Evolutionary conservation across 139 green algal species (phyloP).

Genomic region (Haematococcus lacustris): DNA sequence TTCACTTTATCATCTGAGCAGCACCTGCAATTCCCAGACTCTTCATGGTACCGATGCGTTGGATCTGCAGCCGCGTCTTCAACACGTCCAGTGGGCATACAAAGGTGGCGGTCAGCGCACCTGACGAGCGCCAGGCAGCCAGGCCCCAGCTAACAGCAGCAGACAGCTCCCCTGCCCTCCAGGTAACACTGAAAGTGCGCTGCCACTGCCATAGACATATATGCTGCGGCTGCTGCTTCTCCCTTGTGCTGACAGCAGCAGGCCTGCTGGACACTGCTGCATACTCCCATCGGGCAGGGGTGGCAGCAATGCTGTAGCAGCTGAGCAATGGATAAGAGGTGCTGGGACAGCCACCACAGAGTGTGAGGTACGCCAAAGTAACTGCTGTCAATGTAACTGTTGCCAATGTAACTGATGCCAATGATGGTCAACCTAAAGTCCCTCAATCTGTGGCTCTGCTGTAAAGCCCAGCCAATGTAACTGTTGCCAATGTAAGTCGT

Average conservation of each 20-base stretch:
- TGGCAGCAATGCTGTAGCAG: too few relatives aligned
- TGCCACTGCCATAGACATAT: background rate
- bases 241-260: background rate
- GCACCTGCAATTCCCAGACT: slow-evolving; percentile 56
- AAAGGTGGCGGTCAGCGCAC: slow-evolving; percentile 81
- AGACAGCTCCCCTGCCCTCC: too few relatives aligned
- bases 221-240: background rate
- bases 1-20: slow-evolving; percentile 1
- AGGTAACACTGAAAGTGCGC: background rate
- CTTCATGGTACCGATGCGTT: slow-evolving; percentile 24
- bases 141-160: too few relatives aligned
- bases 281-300: background rate
- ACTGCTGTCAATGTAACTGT: too few relatives aligned
- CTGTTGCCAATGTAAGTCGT: too few relatives aligned
- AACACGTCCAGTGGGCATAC: slow-evolving; percentile 96
- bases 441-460: too few relatives aligned
- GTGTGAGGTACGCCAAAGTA: too few relatives aligned
- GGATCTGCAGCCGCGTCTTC: slow-evolving; percentile 93
- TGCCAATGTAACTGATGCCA: too few relatives aligned
- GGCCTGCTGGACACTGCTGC: background rate
- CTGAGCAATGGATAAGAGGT: too few relatives aligned
- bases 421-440: too few relatives aligned
- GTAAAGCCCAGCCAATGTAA: too few relatives aligned
- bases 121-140: slow-evolving; percentile 23
- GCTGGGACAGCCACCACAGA: too few relatives aligned